Base-by-base conservation (phyloP, 805 yeast genomes). In the Middelhovenomyces tepae region DNA sequence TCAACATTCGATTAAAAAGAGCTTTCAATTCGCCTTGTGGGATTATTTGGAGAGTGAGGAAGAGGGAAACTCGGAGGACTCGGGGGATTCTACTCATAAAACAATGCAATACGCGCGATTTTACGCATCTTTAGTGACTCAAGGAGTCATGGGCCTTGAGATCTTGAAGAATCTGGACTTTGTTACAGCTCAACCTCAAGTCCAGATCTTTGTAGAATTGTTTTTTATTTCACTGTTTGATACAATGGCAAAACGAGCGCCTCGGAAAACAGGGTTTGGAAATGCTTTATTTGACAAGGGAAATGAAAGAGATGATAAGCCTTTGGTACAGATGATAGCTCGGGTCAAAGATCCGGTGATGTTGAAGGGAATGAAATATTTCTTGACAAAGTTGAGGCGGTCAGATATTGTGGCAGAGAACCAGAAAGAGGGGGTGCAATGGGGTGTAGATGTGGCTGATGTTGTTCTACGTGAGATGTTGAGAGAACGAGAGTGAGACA, bases 1-100 rank as follows among this genome's bases (percentile, higher is more conserved):
- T 19, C 54, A 51, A 37, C 94, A 85, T 46, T 64, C 75, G 2
- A 60, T 81, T 54, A 70, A 82, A 51, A 86, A 87, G 56, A 74
- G 94, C 0, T 79, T 91, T 47, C 96, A 89, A 51, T 86, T 91
- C 53, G 64, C 75, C 46, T 64, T 91, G 25, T 91, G 97, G 97
- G 95, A 91, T 54, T 67, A 75, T 27, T 47, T 87, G 11, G 29
- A 20, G 10, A 75, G 75, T 44, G 83, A 76, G 22, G 61, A 84
- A 27, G 94, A 83, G 42, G 72, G 28, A 13, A 64, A 51, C 21
- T 49, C 47, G 5, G 55, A 50, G 22, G 52, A 45, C 16, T 58
- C 43, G 7, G 55, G 44, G 1, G 40, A 27, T 3, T n/a, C n/a
- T 5, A 53, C 82, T 22, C 71, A 70, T 44, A 71, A 71, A 43